phyloP scores from a whole-genome alignment of 805 yeast species.

The Ogataea ramenticola region DNA sequence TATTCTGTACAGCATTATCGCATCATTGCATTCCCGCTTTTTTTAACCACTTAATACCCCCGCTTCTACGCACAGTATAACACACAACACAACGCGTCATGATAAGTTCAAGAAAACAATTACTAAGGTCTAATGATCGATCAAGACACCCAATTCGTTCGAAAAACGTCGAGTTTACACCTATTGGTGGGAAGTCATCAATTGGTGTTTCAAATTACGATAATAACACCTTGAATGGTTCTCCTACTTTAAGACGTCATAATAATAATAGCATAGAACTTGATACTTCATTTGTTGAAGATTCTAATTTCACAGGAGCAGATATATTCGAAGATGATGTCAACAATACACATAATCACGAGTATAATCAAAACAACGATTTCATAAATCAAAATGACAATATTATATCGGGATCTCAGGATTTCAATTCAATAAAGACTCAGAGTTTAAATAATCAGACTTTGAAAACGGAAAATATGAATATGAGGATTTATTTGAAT shows the following conservation, averaged over 20 bases:
- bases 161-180: slow-evolving; percentile 30
- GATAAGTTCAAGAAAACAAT: background rate
- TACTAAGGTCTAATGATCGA: background rate
- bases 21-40: no score
- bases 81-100: background rate
- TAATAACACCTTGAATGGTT: background rate
- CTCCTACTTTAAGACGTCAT: background rate
- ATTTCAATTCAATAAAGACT: slow-evolving; percentile 11
- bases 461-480: slow-evolving; percentile 34
- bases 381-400: background rate
- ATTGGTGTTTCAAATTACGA: slow-evolving; percentile 3
- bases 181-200: slow-evolving; percentile 26
- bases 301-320: slow-evolving; percentile 15
- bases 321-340: slow-evolving; percentile 19
- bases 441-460: slow-evolving; percentile 21
- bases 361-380: background rate
- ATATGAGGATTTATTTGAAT: slow-evolving; percentile 34
- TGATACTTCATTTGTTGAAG: slow-evolving; percentile 15
- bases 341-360: background rate
- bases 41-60: no score
- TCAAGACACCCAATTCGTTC: background rate
- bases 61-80: no score
- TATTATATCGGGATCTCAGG: background rate
- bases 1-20: no score
- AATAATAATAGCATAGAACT: background rate